These are phyloP conservation scores for Eucalyptus marginata DNA, from an alignment of 345 rosid genomes.

Conservation along the genomic window DNA sequence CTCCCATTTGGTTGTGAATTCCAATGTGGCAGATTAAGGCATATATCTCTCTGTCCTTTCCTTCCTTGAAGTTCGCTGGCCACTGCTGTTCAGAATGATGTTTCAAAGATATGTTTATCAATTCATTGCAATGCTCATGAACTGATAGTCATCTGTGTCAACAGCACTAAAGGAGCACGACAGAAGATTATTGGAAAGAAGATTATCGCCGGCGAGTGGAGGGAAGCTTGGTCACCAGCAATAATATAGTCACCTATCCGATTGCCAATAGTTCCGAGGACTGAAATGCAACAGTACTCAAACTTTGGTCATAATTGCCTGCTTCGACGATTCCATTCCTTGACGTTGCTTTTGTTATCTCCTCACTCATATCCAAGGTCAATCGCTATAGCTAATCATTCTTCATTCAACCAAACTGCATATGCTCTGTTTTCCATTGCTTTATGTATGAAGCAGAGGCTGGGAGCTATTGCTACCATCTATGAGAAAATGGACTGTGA, in stretches of 20 bases:
- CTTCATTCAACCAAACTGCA: background rate
- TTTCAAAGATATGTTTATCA: background rate
- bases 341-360: background rate
- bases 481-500: too few species aligned
- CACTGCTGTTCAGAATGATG: background rate
- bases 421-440: too few species aligned
- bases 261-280: too few species aligned
- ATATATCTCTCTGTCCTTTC: too few species aligned
- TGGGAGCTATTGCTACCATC: too few species aligned
- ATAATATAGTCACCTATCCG: background rate
- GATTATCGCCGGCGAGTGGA: rapidly evolving
- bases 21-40: too few species aligned
- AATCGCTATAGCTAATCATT: background rate
- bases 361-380: background rate
- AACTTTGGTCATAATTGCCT: background rate
- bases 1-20: too few species aligned
- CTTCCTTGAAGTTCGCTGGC: background rate
- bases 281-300: background rate
- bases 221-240: background rate
- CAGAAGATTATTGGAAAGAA: too few species aligned
- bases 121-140: too few species aligned
- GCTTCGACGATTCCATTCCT: background rate
- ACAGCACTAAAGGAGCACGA: background rate
- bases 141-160: background rate
- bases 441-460: too few species aligned